phyloP scores from a whole-genome alignment of 208 protist species.

The Tetramitus jugosus region DNA sequence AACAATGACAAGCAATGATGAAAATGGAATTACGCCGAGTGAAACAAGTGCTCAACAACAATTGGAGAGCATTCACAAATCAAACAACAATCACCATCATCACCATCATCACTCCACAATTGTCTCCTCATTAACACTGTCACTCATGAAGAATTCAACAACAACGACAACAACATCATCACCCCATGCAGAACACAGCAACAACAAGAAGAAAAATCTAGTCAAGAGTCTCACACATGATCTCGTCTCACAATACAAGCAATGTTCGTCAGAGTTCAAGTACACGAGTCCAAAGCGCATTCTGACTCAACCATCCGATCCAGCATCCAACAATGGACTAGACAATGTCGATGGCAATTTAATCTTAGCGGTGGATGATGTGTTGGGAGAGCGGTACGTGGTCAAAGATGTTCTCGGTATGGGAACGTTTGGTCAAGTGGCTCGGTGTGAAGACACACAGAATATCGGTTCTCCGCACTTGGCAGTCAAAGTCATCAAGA shows the following conservation, averaged over 20 bases:
- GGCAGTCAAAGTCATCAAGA: conserved; percentile 68
- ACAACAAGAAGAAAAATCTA: too few relatives aligned
- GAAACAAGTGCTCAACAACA: too few relatives aligned
- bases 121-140: too few relatives aligned
- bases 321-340: background rate
- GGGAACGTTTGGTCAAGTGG: conserved; percentile 78
- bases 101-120: too few relatives aligned
- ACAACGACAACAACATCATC: too few relatives aligned
- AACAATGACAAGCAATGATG: too few relatives aligned
- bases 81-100: too few relatives aligned
- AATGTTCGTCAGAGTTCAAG: background rate
- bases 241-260: background rate
- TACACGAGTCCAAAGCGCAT: background rate
- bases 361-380: background rate
- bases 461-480: conserved; percentile 53
- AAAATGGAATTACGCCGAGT: too few relatives aligned
- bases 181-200: too few relatives aligned
- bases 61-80: too few relatives aligned
- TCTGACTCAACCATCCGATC: background rate
- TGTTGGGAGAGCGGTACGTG: conserved; percentile 45
- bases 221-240: background rate
- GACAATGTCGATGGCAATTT: conserved; percentile 17
- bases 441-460: conserved; percentile 61
- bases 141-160: too few relatives aligned
- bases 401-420: conserved; percentile 62